A percentile compares a stretch with the other conserved stretches of the same genome.
Conservation (phyloP, 768 basidiomycete species). For the Candolleomyces aberdarensis region DNA sequence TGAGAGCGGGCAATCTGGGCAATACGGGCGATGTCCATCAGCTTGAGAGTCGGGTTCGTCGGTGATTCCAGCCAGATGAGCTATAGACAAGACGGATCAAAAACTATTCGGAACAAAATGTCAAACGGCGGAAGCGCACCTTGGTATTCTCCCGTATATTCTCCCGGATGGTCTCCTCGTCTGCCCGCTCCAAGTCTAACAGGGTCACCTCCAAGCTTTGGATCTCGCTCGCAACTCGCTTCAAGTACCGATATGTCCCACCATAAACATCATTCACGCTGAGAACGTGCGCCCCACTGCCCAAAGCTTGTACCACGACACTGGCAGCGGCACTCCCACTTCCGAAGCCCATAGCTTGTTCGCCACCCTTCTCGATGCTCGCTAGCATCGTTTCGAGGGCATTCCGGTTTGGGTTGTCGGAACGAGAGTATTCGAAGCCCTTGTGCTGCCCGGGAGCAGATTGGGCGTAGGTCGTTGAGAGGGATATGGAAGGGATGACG, state of each 20-base stretch:
- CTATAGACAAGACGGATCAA: conserved; percentile 32
- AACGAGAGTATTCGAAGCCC: conserved; percentile 92
- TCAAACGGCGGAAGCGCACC: conserved; percentile 36
- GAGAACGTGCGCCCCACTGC: conserved; percentile 75
- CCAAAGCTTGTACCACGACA: conserved; percentile 73
- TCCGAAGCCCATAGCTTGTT: conserved; percentile 73
- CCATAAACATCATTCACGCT: conserved; percentile 94
- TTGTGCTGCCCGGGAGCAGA: conserved; percentile 72
- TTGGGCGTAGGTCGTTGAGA: conserved; percentile 91
- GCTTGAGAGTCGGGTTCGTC: conserved; percentile 89
- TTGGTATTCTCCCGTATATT: conserved; percentile 64
- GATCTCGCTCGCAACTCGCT: conserved; percentile 54
- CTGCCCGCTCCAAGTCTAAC: conserved; percentile 70
- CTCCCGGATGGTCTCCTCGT: conserved; percentile 57
- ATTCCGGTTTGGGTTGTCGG: conserved; percentile 83
- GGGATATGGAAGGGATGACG: conserved; percentile 84
- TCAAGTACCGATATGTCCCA: conserved; percentile 86
- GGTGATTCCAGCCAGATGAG: conserved; percentile 94
- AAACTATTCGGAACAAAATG: not conserved
- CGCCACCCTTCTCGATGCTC: conserved; percentile 72
- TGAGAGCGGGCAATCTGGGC: conserved; percentile 61
- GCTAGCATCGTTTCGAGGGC: conserved; percentile 79
- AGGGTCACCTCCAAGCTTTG: conserved; percentile 75
- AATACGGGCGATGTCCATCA: conserved; percentile 78
- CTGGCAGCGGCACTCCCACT: conserved; percentile 88